Conservation (phyloP, 352 stramenopile species). For the Phytopythium chamaehyphon region DNA sequence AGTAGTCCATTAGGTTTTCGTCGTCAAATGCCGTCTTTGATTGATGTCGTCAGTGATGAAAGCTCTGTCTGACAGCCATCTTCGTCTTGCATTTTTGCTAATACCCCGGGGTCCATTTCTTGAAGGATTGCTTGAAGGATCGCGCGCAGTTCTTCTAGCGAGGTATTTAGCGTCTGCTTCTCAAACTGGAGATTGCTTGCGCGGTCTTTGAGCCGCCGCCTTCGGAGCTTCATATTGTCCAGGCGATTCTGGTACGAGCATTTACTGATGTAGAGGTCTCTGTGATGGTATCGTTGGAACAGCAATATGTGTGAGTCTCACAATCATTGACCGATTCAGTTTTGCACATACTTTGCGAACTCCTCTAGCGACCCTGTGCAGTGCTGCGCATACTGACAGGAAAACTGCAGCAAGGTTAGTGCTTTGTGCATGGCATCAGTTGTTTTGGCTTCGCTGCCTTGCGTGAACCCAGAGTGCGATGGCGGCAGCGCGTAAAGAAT, state of each 20-base stretch:
- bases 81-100: constrained; percentile 12
- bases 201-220: constrained; percentile 14
- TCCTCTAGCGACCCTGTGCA: constrained; percentile 31
- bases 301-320: too few species aligned
- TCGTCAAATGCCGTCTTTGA: constrained; percentile 1
- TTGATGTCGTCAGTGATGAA: too few species aligned
- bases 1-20: neutral
- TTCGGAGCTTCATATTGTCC: constrained; percentile 6
- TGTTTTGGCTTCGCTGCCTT: neutral
- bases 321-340: too few species aligned
- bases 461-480: neutral
- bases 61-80: neutral
- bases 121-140: constrained; percentile 40
- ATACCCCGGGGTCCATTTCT: constrained; percentile 26
- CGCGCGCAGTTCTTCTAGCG: constrained; percentile 33
- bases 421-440: constrained; percentile 14
- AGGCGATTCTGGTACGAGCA: too few species aligned
- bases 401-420: constrained; percentile 46
- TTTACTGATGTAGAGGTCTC: too few species aligned
- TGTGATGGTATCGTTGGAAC: neutral
- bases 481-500: constrained; percentile 22
- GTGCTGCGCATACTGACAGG: constrained; percentile 59
- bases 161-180: constrained; percentile 22
- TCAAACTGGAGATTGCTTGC: constrained; percentile 28
- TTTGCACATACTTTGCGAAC: constrained; percentile 21